Evolutionary conservation across 257 asterid genomes (phyloP), one percentile per base, ranked within the genome.

Genomic region (Thymus mandschuricus): DNA sequence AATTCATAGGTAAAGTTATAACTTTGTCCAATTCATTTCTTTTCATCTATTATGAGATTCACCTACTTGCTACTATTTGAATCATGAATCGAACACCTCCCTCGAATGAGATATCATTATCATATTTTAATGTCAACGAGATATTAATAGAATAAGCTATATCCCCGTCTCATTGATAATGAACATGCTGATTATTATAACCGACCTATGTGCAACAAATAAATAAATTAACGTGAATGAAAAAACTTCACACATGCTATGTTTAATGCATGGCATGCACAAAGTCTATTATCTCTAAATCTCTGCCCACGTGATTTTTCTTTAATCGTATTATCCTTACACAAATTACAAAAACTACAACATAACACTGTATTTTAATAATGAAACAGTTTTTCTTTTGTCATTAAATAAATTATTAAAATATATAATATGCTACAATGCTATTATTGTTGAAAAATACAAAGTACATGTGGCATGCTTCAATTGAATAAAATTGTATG

Each of bases 241-340:
- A 11, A 56, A 13, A 8, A 54, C 33, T 51, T 66, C 75, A 77
- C 81, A 72, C 81, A 72, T 72, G 78, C 78, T 31, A 67, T 71
- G 78, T 66, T 71, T 62, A 67, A 60, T 51, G 66, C 81, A 45
- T 35, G 64, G 49, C 66, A 52, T 75, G 71, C 79, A 54, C 35
- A 63, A 35, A 11, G 33, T 27, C 43, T 67, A 31, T 21, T 67
- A 28, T 27, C 43, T 61, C 65, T 60, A 60, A 38, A 41, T 68
- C 59, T 60, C 74, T 30, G 30, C 10, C 71, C 79, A 61, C 75
- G 66, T 75, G 69, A 52, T 54, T 6, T 49, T 60, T 50, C 45
- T 67, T 35, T 50, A 6, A 75, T 57, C 66, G 6, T 38, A 38
- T 67, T 63, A 60, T 29, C 59, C 70, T 60, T 69, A 69, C 61